Percentiles rank a stretch among this genome's conserved stretches.
phyloP scores from a whole-genome alignment of 108 stramenopile species.

The Nannochloropsis granulata region DNA sequence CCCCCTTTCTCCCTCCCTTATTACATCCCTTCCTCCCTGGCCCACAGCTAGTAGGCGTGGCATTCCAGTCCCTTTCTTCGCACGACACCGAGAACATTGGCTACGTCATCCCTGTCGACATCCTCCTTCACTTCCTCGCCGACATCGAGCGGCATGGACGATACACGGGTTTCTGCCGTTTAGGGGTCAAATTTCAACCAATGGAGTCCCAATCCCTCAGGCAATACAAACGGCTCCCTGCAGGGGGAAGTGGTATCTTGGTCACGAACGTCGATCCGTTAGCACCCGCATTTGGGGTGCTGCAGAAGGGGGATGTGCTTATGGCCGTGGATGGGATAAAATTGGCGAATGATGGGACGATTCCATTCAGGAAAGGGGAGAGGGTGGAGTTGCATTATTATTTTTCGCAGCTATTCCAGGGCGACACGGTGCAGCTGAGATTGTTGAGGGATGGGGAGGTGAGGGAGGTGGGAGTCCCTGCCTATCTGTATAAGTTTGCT shows the following conservation, averaged over 20 bases:
- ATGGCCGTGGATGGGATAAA: slow-evolving; percentile 24
- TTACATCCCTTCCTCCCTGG: background rate
- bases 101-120: slow-evolving; percentile 47
- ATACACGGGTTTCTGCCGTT: slow-evolving; percentile 18
- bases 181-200: slow-evolving; percentile 14
- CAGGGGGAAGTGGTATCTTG: slow-evolving; percentile 7
- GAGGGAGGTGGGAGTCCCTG: background rate
- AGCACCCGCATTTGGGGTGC: background rate
- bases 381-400: slow-evolving; percentile 16
- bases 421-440: slow-evolving; percentile 9
- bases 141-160: slow-evolving; percentile 20
- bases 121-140: slow-evolving; percentile 38
- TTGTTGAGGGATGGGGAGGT: slow-evolving; percentile 6
- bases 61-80: slow-evolving; percentile 38
- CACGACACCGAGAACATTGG: slow-evolving; percentile 45
- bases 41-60: slow-evolving; percentile 38
- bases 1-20: background rate
- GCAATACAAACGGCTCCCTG: background rate
- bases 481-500: background rate
- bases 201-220: slow-evolving; percentile 24
- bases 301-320: slow-evolving; percentile 23
- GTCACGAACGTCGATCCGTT: slow-evolving; percentile 6
- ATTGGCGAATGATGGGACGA: slow-evolving; percentile 29
- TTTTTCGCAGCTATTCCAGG: slow-evolving; percentile 21
- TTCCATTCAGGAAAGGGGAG: slow-evolving; percentile 25